Percentiles rank a stretch among this genome's conserved stretches.
phyloP scores from a whole-genome alignment of 1,139 yeast genomes.

The Magnusiomyces fungicola region DNA sequence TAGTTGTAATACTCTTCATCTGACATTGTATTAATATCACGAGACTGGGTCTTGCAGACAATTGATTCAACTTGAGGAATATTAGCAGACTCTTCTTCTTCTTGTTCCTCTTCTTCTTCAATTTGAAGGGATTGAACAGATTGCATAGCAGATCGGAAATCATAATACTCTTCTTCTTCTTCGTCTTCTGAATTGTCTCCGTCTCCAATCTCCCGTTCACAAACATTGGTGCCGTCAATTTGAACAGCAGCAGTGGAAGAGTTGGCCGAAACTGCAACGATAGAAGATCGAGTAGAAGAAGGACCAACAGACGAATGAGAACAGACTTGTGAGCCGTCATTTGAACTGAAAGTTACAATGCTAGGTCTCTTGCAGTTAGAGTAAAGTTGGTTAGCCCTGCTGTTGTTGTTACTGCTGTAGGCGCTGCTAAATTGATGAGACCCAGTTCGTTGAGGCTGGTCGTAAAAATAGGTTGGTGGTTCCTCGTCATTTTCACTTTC shows the following conservation, averaged over 20 bases:
- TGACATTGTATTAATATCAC: too few species aligned
- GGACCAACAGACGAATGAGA: not conserved
- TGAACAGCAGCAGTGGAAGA: too few species aligned
- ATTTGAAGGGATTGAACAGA: too few species aligned
- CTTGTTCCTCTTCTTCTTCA: not conserved
- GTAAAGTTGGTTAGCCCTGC: not conserved
- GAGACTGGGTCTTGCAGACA: too few species aligned
- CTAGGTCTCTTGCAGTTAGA: not conserved
- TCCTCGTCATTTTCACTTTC: too few species aligned
- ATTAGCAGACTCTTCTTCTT: too few species aligned
- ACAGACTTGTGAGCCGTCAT: not conserved
- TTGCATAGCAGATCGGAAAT: not conserved
- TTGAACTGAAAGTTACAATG: not conserved
- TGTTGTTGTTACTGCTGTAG: not conserved
- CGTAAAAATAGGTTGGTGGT: too few species aligned
- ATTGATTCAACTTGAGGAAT: not conserved
- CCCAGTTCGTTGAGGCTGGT: too few species aligned
- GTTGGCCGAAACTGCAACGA: too few species aligned
- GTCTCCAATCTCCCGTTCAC: not conserved
- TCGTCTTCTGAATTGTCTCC: not conserved
- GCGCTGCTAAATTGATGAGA: too few species aligned
- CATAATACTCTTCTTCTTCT: slow-evolving; percentile 1
- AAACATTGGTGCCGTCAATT: not conserved
- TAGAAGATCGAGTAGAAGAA: not conserved
- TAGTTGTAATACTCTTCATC: too few species aligned